phyloP scores from a whole-genome alignment of 192 early-diverging fungal genomes.

The Entophlyctis luteolus region DNA sequence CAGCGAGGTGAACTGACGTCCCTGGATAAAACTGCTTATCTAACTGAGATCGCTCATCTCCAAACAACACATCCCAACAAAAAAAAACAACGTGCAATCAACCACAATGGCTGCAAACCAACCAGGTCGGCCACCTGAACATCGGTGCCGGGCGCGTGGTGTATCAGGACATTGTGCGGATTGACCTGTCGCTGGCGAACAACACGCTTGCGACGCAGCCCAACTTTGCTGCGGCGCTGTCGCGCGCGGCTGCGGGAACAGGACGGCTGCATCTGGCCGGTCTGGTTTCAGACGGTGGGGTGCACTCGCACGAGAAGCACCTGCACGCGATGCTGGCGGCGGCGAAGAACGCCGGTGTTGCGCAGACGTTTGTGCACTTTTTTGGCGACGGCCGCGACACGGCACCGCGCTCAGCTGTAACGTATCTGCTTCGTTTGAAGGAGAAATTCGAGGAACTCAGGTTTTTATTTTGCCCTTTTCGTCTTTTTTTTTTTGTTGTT shows the following conservation, averaged over 20 bases:
- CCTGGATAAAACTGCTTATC: background rate
- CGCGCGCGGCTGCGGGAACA: conserved; percentile 76
- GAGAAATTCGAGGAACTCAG: conserved; percentile 55
- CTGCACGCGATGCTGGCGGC: conserved; percentile 74
- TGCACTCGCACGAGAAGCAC: conserved; percentile 94
- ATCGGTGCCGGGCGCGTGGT: conserved; percentile 99
- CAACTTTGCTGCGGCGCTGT: conserved; percentile 76
- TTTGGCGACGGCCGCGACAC: conserved; percentile 98
- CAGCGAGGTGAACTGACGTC: conserved; percentile 63
- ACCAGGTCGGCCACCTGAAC: conserved; percentile 91
- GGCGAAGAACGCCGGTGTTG: conserved; percentile 81
- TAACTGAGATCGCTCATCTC: background rate
- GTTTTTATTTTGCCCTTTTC: background rate
- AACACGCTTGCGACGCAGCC: conserved; percentile 72
- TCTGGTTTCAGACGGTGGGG: conserved; percentile 96
- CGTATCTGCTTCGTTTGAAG: conserved; percentile 59
- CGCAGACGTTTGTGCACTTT: conserved; percentile 88
- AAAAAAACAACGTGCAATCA: background rate
- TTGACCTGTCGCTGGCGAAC: conserved; percentile 86
- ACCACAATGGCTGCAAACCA: background rate
- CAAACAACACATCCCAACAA: background rate
- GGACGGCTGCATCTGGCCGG: conserved; percentile 92
- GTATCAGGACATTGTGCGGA: conserved; percentile 99
- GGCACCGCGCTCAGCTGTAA: conserved; percentile 77
- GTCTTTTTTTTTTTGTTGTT: background rate